A percentile compares a stretch with the other conserved stretches of the same genome.
Evolutionary conservation across 2,329 filamentous ascomycete species (phyloP).

Genomic region (Monilinia vaccinii-corymbosi): DNA sequence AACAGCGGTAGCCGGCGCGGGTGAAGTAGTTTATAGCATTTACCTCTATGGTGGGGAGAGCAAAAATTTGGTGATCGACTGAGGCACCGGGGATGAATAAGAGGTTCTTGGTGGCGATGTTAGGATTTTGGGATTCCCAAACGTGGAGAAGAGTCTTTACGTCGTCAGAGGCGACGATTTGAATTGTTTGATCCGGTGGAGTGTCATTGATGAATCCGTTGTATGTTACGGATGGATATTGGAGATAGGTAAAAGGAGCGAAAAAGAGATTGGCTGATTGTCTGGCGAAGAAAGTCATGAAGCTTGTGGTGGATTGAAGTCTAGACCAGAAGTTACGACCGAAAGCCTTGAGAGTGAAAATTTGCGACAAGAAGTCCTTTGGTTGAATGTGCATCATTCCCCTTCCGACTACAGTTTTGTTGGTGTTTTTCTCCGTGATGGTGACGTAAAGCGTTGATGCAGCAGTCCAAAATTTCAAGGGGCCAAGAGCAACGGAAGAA

Average conservation of each 20-base stretch:
- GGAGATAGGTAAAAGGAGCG: constrained; percentile 44
- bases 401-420: constrained; percentile 40
- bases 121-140: constrained; percentile 41
- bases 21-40: constrained; percentile 57
- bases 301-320: constrained; percentile 38
- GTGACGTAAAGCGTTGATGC: constrained; percentile 55
- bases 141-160: constrained; percentile 45
- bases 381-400: constrained; percentile 50
- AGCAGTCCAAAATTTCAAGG: constrained; percentile 49
- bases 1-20: constrained; percentile 50
- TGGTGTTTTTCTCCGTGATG: constrained; percentile 33
- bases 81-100: constrained; percentile 54
- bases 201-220: constrained; percentile 46
- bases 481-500: constrained; percentile 47
- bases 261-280: constrained; percentile 45
- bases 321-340: constrained; percentile 39
- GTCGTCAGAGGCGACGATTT: constrained; percentile 43
- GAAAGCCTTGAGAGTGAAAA: constrained; percentile 43
- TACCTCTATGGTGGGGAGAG: constrained; percentile 52
- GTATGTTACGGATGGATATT: constrained; percentile 42
- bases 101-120: constrained; percentile 38
- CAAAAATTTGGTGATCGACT: constrained; percentile 54
- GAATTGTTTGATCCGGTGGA: constrained; percentile 34
- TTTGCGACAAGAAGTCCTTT: constrained; percentile 44
- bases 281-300: constrained; percentile 47